Base-by-base conservation (phyloP, 768 basidiomycete genomes). In the Phanerochaete sordida region DNA sequence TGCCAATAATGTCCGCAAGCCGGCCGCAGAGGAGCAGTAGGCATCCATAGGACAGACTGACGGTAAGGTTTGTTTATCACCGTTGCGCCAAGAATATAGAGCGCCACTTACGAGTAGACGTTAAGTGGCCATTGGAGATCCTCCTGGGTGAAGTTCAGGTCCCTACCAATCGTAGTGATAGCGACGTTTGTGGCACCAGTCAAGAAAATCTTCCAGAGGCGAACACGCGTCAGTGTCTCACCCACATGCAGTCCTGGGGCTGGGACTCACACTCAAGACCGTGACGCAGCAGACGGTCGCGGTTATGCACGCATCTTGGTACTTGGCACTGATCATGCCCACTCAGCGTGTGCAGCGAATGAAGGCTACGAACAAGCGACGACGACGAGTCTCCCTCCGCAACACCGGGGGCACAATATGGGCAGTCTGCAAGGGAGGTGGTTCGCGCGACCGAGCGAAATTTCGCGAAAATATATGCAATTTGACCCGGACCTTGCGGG, bases 51-150 rank as follows among this genome's bases (percentile, higher is more conserved):
- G 66, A 67, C 16, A 67, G 54, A 2, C 66, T 67, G 47, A 28
- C 3, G 4, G 47, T 27, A 5, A 28, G 2, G 43, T 11, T 2
- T 6, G 6, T 30, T 11, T 19, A 31, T 23, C 15, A 19, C 1
- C 51, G 12, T 3, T 60, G 33, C n/a, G n/a, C n/a, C 6, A 24
- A 19, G 15, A 12, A 50, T 43, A n/a, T n/a, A n/a, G 4, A 16
- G 1, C 7, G 27, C 21, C 21, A 68, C 66, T 47, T 35, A 68
- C 66, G 64, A 49, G 46, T 64, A 68, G 16, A 65, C 64, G 55
- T 65, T 65, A 7, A 68, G 54, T 3, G 66, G 66, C 66, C 66
- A 68, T 49, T 68, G 66, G 24, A 68, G 56, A 48, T 68, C 66
- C n/a, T 61, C 35, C 53, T 68, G 60, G 30, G 54, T 64, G 53